phyloP scores from a whole-genome alignment of 2,329 filamentous ascomycete species.

The Monilinia fructicola region DNA sequence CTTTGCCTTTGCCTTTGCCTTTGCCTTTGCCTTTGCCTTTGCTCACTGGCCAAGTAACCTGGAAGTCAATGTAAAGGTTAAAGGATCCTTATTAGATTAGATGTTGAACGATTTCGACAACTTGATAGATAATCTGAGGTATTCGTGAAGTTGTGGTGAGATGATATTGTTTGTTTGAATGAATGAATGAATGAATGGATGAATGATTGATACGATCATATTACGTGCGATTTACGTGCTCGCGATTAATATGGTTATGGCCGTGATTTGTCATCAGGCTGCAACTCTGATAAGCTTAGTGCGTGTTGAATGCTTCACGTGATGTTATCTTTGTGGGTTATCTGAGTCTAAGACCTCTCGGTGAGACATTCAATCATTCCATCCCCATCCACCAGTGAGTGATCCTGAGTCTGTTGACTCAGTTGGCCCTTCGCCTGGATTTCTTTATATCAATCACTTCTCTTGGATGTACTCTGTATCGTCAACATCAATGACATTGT shows the following conservation, averaged over 20 bases:
- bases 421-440: too few relatives aligned
- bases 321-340: not conserved
- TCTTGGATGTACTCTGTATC: not conserved
- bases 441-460: not conserved
- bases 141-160: too few relatives aligned
- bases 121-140: too few relatives aligned
- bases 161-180: not conserved
- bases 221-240: too few relatives aligned
- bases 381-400: too few relatives aligned
- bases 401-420: not conserved
- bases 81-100: too few relatives aligned
- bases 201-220: not conserved
- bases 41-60: too few relatives aligned
- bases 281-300: not conserved
- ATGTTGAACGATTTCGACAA: too few relatives aligned
- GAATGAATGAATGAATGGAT: not conserved
- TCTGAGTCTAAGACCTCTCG: too few relatives aligned
- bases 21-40: not conserved
- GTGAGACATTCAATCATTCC: not conserved
- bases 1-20: not conserved
- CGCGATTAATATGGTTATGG: not conserved
- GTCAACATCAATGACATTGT: not conserved
- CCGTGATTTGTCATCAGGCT: not conserved
- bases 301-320: not conserved
- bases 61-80: too few relatives aligned